phyloP scores from a whole-genome alignment of 176 grass and related monocot genomes.

The Aechmea fasciata region DNA sequence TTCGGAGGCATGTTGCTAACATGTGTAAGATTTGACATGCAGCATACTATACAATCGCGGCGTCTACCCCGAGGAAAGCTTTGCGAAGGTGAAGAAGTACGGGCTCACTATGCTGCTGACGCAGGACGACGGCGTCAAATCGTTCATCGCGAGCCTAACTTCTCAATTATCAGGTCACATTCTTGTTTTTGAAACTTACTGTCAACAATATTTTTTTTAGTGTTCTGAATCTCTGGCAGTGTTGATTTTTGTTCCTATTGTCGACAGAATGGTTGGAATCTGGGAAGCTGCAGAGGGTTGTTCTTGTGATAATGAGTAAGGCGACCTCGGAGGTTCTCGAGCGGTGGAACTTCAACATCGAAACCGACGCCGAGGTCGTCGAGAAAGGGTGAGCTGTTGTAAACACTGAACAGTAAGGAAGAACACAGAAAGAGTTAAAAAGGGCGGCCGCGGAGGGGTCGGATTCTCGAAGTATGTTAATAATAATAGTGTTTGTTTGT shows the following conservation, averaged over 20 bases:
- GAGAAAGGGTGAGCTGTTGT: conserved; percentile 50
- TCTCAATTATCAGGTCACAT: conserved; percentile 66
- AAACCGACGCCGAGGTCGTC: conserved; percentile 78
- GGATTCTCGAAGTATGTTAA: too few relatives aligned
- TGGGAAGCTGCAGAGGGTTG: conserved; percentile 81
- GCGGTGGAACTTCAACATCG: conserved; percentile 94
- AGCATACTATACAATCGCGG: conserved; percentile 94
- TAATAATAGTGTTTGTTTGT: neutral
- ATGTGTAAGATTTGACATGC: conserved; percentile 17
- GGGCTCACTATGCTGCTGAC: conserved; percentile 84
- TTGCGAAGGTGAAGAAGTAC: conserved; percentile 96
- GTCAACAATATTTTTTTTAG: neutral
- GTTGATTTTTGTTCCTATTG: conserved; percentile 5
- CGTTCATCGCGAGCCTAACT: conserved; percentile 59
- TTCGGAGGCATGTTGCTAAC: neutral
- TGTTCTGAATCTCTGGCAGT: neutral
- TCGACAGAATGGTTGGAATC: conserved; percentile 79
- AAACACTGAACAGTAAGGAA: too few relatives aligned
- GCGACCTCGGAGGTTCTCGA: conserved; percentile 85
- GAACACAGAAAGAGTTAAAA: too few relatives aligned
- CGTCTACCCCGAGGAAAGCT: conserved; percentile 89
- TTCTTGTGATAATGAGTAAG: conserved; percentile 94
- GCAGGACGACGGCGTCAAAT: conserved; percentile 74
- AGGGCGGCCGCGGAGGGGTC: too few relatives aligned
- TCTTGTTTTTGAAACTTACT: neutral